phyloP scores from a whole-genome alignment of 75 land plant species.

The Pinus tabuliformis region DNA sequence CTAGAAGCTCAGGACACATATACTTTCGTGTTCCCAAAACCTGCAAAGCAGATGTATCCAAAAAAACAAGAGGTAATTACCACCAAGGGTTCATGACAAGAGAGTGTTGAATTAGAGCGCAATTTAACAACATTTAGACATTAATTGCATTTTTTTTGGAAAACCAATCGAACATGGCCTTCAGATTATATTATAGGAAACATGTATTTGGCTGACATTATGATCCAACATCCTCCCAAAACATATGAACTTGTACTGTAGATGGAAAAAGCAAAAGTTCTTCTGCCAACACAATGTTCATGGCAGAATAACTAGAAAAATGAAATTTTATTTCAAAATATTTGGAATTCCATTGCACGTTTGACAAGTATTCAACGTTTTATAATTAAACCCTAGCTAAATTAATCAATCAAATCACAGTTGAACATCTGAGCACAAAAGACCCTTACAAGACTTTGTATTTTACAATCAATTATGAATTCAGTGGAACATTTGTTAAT shows the following conservation, averaged over 20 bases:
- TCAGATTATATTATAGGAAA: not conserved
- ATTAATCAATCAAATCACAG: no score
- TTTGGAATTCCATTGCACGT: no score
- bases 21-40: slow-evolving; percentile 88
- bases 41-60: slow-evolving; percentile 20
- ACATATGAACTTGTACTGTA: not conserved
- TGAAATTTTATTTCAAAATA: no score
- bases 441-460: no score
- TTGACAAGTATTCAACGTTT: no score
- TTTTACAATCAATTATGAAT: no score
- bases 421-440: no score
- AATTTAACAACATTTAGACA: not conserved
- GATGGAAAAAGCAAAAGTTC: not conserved
- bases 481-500: not conserved
- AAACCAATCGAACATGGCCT: not conserved
- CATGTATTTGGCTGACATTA: no score
- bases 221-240: no score
- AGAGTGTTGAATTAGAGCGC: not conserved
- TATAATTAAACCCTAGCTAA: no score
- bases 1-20: slow-evolving; percentile 95
- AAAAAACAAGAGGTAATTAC: not conserved
- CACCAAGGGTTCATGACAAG: no score
- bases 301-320: not conserved
- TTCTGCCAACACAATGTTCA: not conserved
- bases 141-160: not conserved